These are phyloP conservation scores for Ophiocordyceps robertsii DNA, from an alignment of 2,329 filamentous ascomycete genomes.

Conservation along the genomic window DNA sequence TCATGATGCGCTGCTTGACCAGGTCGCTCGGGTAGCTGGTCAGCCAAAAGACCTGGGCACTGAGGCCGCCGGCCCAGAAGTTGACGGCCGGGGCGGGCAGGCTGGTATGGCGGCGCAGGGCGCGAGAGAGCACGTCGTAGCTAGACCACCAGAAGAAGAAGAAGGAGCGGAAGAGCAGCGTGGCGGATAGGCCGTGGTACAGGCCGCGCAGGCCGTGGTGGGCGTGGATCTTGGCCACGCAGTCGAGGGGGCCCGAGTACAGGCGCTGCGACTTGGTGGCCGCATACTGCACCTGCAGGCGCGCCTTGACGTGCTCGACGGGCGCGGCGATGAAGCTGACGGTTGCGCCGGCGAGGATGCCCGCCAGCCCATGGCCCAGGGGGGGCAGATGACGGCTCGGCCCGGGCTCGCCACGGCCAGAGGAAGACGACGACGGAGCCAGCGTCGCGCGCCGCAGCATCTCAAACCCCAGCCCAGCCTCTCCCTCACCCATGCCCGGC, in stretches of 20 bases:
- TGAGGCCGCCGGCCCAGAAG: conserved; percentile 93
- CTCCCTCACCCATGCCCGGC: conserved; percentile 11
- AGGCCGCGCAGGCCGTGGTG: conserved; percentile 66
- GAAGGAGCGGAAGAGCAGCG: conserved; percentile 76
- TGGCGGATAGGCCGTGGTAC: conserved; percentile 76
- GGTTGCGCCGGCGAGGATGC: conserved; percentile 74
- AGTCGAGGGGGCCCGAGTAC: conserved; percentile 82
- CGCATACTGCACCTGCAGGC: conserved; percentile 87
- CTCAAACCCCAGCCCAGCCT: conserved; percentile 5
- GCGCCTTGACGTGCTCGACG: conserved; percentile 88
- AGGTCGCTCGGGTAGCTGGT: conserved; percentile 86
- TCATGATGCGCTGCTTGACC: conserved; percentile 96
- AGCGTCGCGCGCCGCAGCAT: background rate
- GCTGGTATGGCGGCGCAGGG: conserved; percentile 50
- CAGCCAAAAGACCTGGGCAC: conserved; percentile 90
- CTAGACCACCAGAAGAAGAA: conserved; percentile 99
- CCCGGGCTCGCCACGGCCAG: too few relatives aligned
- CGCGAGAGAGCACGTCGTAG: conserved; percentile 71
- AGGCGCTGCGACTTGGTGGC: conserved; percentile 62
- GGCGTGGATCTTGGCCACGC: conserved; percentile 53
- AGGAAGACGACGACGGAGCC: too few relatives aligned
- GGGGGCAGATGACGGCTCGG: conserved; percentile 39
- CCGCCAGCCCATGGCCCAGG: conserved; percentile 76
- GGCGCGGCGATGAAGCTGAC: conserved; percentile 89
- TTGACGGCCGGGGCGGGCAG: conserved; percentile 73